Evolutionary conservation across 2,329 filamentous ascomycete genomes (phyloP).

Genomic region (Penicillium sp.): DNA sequence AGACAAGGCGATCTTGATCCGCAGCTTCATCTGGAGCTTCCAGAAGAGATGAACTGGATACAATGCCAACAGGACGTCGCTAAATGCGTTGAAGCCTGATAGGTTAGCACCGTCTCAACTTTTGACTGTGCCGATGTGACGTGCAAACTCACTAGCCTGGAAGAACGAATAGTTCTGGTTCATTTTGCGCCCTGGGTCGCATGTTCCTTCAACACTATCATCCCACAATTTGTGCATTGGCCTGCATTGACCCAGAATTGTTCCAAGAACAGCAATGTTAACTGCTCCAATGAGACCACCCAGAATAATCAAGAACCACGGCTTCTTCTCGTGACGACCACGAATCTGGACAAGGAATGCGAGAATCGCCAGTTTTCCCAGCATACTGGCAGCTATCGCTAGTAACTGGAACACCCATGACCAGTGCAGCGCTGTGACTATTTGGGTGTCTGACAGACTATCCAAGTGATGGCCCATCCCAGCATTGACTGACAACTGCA

Average conservation of each 20-base stretch:
- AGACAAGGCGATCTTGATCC: slow-evolving; percentile 19
- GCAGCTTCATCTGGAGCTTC: slow-evolving; percentile 20
- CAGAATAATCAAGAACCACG: slow-evolving; percentile 18
- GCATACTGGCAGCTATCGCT: slow-evolving; percentile 18
- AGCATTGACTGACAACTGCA: slow-evolving; percentile 16
- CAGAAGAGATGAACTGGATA: slow-evolving; percentile 25
- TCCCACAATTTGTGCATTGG: slow-evolving; percentile 24
- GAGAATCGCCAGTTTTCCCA: slow-evolving; percentile 25
- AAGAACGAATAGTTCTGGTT: slow-evolving; percentile 20
- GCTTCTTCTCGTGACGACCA: slow-evolving; percentile 17
- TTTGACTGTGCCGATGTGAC: background rate
- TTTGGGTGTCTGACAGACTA: slow-evolving; percentile 3
- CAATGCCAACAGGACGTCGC: slow-evolving; percentile 19
- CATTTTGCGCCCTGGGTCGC: slow-evolving; percentile 11
- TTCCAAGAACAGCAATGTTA: slow-evolving; percentile 18
- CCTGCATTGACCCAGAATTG: slow-evolving; percentile 19
- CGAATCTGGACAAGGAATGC: slow-evolving; percentile 25
- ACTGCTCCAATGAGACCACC: slow-evolving; percentile 17
- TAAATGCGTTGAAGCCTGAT: slow-evolving; percentile 16
- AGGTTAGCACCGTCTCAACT: background rate
- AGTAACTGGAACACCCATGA: slow-evolving; percentile 25
- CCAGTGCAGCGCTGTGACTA: slow-evolving; percentile 15
- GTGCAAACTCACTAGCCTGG: slow-evolving; percentile 14
- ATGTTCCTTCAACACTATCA: slow-evolving; percentile 14
- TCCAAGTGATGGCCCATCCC: slow-evolving; percentile 20